Evolutionary conservation across 495 filamentous ascomycete genomes (phyloP).

Genomic region (Talaromyces liani): DNA sequence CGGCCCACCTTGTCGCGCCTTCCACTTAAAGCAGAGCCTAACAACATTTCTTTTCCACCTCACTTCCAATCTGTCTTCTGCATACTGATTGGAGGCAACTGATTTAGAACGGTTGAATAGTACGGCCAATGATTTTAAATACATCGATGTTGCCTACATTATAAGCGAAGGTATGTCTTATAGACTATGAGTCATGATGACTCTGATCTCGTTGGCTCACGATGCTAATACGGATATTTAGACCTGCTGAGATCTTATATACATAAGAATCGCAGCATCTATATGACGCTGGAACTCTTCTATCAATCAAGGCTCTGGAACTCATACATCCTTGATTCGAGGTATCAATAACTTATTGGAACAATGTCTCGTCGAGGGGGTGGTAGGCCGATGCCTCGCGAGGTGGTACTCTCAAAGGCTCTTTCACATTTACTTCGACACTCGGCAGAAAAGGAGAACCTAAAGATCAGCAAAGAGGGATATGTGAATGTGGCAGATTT

Average conservation of each 20-base stretch:
- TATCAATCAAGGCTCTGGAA: not conserved
- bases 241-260: not conserved
- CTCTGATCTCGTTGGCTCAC: not conserved
- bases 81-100: not conserved
- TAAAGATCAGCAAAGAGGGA: conserved; percentile 69
- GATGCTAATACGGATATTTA: not conserved
- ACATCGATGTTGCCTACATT: not conserved
- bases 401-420: conserved; percentile 70
- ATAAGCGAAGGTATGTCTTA: not conserved
- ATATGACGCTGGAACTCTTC: too few species aligned
- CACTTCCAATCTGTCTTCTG: not conserved
- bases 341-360: not conserved
- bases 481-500: conserved; percentile 73
- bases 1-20: not conserved
- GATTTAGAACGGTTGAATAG: not conserved
- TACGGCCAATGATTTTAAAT: not conserved
- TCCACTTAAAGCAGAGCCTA: not conserved
- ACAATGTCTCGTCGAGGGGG: conserved; percentile 8
- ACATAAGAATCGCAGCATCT: not conserved
- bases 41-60: not conserved
- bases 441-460: conserved; percentile 68
- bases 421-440: conserved; percentile 75
- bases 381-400: conserved; percentile 21
- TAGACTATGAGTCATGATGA: not conserved
- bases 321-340: not conserved